Base-by-base conservation (phyloP, 306 rosid genomes). In the Quercus bicolor region DNA sequence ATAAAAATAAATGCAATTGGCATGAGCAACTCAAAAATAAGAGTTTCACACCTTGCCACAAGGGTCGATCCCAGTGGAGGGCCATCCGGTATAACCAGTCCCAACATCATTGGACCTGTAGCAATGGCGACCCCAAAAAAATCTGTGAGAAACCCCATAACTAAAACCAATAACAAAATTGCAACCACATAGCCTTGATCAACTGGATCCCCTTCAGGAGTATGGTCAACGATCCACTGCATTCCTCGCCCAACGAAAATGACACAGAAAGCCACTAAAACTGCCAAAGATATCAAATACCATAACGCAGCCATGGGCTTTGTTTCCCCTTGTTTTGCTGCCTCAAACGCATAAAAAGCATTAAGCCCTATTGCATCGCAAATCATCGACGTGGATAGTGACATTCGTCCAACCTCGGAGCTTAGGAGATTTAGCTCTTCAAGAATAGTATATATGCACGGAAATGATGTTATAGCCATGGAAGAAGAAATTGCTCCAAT, bases 361-460 rank as follows among this genome's bases (percentile, higher is more conserved):
- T 0, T 2, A 0, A 87, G 6, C 19, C 91, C 92, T 0, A 92
- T 14, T 0, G 78, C 20, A 2, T 94, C 98, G 18, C 91, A 72
- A 26, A 94, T 75, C 0, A 94, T 34, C 1, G 94, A 75, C 0
- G 48, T 72, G 5, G 97, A 78, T 48, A 89, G 62, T 1, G 97
- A 78, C 59, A 86, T 21, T 26, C 87, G 57, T 0, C 97, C 98
- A 0, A 91, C 68, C 33, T 94, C 97, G 0, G 98, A 92, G 76
- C 90, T 92, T 3, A 94, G 34, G 19, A 92, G 97, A 62, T 94
- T 92, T 31, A 89, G 85, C 79, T 94, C 98, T 74, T 80, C 74
- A 0, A 94, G 88, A 7, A 87, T 20, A 21, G 72, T 71, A 79
- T 79, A 82, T 6, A 94, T 37, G 1, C 80, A 83, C 0, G 88